phyloP scores from a whole-genome alignment of 345 rosid species.

The rapeseed (Brassica napus) region Da-Ae NC_063452.1:36258001-36258500 shows the following conservation, averaged over 20 bases:
- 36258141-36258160: neutral
- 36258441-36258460: neutral
- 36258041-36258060: neutral
- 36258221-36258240: neutral
- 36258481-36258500: too few relatives aligned
- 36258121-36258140: neutral
- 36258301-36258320: neutral
- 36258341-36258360: neutral
- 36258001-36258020: neutral
- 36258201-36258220: neutral
- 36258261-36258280: too few relatives aligned
- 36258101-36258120: neutral
- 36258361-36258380: neutral
- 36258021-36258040: too few relatives aligned
- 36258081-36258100: neutral
- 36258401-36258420: too few relatives aligned
- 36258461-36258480: neutral
- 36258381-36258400: neutral
- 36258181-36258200: neutral
- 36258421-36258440: neutral
- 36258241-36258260: too few relatives aligned
- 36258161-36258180: neutral
- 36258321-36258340: neutral
- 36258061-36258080: neutral
- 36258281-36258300: neutral